Conservation (phyloP, 805 yeast species). For the Metschnikowia cerradonensis region DNA sequence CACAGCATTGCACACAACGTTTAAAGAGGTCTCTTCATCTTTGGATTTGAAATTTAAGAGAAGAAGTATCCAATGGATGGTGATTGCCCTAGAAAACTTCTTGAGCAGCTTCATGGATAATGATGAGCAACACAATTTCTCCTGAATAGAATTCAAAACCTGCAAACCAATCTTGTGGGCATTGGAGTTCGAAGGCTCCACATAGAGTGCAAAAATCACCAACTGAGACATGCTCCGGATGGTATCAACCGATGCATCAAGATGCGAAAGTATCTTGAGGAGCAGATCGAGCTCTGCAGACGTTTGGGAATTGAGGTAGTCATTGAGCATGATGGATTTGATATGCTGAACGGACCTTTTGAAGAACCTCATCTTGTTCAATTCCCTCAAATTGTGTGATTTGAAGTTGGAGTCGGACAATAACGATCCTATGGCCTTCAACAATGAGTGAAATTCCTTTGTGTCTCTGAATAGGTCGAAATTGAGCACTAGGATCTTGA, state of each 20-base stretch:
- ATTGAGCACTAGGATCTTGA: conserved; percentile 46
- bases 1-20: conserved; percentile 38
- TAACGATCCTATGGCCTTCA: conserved; percentile 57
- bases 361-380: conserved; percentile 49
- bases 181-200: conserved; percentile 25
- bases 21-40: conserved; percentile 19
- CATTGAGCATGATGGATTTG: conserved; percentile 26
- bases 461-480: conserved; percentile 62
- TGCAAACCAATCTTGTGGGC: conserved; percentile 34
- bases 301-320: conserved; percentile 9
- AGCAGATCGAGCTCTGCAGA: conserved; percentile 19
- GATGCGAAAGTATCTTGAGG: conserved; percentile 20
- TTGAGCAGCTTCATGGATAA: conserved; percentile 36
- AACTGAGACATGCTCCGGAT: conserved; percentile 46
- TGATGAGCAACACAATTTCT: conserved; percentile 38
- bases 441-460: conserved; percentile 47
- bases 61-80: conserved; percentile 63
- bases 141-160: conserved; percentile 30
- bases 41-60: conserved; percentile 36
- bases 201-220: conserved; percentile 49
- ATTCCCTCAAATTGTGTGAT: conserved; percentile 47
- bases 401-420: conserved; percentile 49
- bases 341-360: conserved; percentile 48
- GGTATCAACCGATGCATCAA: conserved; percentile 51
- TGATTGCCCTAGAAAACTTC: conserved; percentile 49